Conservation (phyloP, 169 alveolate species). For the Gregarina niphandrodes region DNA sequence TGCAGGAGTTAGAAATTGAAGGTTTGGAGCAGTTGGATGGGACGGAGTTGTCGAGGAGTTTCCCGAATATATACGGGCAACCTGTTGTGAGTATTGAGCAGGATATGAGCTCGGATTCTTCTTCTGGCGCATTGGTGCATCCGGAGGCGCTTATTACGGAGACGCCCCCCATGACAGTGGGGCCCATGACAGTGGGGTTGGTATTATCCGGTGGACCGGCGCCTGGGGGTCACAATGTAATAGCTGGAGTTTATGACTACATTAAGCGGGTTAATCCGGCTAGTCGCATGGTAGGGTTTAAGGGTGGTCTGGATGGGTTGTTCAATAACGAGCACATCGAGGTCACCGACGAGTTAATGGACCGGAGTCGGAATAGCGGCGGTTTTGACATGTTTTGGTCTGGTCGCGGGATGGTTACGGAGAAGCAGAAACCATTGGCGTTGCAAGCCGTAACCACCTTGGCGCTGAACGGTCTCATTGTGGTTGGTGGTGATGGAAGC, state of each 20-base stretch:
- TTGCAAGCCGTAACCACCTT: constrained; percentile 12
- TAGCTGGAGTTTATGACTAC: constrained; percentile 80
- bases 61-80: background rate
- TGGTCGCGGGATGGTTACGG: constrained; percentile 66
- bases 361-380: constrained; percentile 72
- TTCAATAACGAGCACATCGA: constrained; percentile 62
- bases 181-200: constrained; percentile 47
- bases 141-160: background rate
- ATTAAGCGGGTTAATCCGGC: constrained; percentile 28
- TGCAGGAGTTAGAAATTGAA: background rate
- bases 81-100: background rate
- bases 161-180: background rate
- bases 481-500: constrained; percentile 96
- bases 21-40: background rate
- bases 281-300: constrained; percentile 9
- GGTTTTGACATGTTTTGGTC: constrained; percentile 82
- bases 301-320: constrained; percentile 65
- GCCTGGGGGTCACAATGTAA: constrained; percentile 97
- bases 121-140: background rate
- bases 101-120: background rate
- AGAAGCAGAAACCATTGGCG: background rate
- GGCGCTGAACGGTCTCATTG: constrained; percentile 79
- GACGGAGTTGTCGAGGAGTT: background rate
- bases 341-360: constrained; percentile 62
- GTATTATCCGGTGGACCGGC: constrained; percentile 97